These are phyloP conservation scores for Phytophthora litchii DNA, from an alignment of 352 stramenopile species.

Conservation along the genomic window DNA sequence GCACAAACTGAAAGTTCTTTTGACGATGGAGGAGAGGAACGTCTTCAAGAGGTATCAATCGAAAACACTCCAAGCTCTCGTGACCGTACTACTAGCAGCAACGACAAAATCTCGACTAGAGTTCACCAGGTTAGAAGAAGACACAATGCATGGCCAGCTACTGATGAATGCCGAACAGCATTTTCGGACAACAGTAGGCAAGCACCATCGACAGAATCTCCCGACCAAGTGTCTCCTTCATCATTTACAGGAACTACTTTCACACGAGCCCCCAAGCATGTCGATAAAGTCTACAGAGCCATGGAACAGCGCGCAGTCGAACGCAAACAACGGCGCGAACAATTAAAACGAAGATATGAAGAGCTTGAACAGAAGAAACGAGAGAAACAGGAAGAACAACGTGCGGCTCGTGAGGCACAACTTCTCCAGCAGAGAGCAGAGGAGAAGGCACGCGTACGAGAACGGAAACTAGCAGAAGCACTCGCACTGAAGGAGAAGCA, in stretches of 20 bases:
- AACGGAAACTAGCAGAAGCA: slow-evolving; percentile 47
- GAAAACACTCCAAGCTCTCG: not conserved
- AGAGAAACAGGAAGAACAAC: slow-evolving; percentile 41
- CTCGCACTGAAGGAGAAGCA: slow-evolving; percentile 37
- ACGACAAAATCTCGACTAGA: not conserved
- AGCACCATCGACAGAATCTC: slow-evolving; percentile 5
- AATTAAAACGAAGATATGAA: slow-evolving; percentile 60
- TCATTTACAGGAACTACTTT: slow-evolving; percentile 1
- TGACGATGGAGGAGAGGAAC: not conserved
- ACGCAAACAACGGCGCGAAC: slow-evolving; percentile 59
- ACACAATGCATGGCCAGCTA: not conserved
- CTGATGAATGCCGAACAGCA: not conserved
- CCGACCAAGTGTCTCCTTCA: not conserved
- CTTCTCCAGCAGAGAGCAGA: slow-evolving; percentile 47
- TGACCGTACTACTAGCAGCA: not conserved
- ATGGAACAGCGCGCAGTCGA: slow-evolving; percentile 66
- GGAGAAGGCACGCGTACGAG: slow-evolving; percentile 43
- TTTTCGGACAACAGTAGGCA: not conserved
- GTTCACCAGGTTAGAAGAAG: slow-evolving; percentile 1
- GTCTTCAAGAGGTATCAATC: not conserved
- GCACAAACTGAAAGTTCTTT: slow-evolving; percentile 1
- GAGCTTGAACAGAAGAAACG: slow-evolving; percentile 54
- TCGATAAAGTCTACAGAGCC: slow-evolving; percentile 51
- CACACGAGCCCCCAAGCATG: slow-evolving; percentile 2
- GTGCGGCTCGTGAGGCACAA: slow-evolving; percentile 45